A percentile compares a stretch with the other conserved stretches of the same genome.
These are phyloP conservation scores for Fusarium bulbicola DNA, from an alignment of 2,329 filamentous ascomycete genomes.

Conservation along the genomic window DNA sequence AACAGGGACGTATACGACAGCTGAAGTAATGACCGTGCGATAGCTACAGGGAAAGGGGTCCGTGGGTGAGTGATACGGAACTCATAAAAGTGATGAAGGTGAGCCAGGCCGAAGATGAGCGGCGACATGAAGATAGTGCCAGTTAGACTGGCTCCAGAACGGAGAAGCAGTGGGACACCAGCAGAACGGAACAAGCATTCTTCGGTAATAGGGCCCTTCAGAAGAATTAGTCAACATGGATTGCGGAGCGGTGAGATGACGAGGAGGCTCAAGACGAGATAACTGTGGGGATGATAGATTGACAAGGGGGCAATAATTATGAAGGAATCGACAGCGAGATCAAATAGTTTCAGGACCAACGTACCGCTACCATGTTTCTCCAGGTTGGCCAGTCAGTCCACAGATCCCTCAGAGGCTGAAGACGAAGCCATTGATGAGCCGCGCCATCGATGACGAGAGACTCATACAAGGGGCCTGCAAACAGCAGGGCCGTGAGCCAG, in stretches of 20 bases:
- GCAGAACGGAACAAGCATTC: conserved; percentile 93
- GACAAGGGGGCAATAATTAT: conserved; percentile 14
- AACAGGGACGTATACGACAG: conserved; percentile 92
- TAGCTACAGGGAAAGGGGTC: conserved; percentile 68
- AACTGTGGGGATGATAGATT: conserved; percentile 30
- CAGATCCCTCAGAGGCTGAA: conserved; percentile 65
- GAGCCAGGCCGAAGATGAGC: conserved; percentile 90
- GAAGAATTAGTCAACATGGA: conserved; percentile 14
- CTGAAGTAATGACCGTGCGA: conserved; percentile 81
- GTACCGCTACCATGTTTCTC: conserved; percentile 86
- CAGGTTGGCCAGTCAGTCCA: conserved; percentile 81
- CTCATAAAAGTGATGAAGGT: conserved; percentile 96
- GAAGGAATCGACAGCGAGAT: conserved; percentile 21
- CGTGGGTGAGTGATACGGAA: conserved; percentile 83
- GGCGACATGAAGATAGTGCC: conserved; percentile 83
- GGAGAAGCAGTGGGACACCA: conserved; percentile 82
- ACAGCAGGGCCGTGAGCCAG: conserved; percentile 80
- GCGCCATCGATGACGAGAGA: conserved; percentile 75
- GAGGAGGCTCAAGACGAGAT: conserved; percentile 29
- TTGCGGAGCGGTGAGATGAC: conserved; percentile 36
- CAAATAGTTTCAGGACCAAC: conserved; percentile 43
- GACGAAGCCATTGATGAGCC: conserved; percentile 71
- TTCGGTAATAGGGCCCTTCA: conserved; percentile 85
- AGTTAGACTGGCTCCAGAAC: conserved; percentile 66
- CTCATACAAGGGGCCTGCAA: conserved; percentile 86